phyloP scores from a whole-genome alignment of 2,329 filamentous ascomycete genomes.

The Neophaeococcomyces aloes region DNA sequence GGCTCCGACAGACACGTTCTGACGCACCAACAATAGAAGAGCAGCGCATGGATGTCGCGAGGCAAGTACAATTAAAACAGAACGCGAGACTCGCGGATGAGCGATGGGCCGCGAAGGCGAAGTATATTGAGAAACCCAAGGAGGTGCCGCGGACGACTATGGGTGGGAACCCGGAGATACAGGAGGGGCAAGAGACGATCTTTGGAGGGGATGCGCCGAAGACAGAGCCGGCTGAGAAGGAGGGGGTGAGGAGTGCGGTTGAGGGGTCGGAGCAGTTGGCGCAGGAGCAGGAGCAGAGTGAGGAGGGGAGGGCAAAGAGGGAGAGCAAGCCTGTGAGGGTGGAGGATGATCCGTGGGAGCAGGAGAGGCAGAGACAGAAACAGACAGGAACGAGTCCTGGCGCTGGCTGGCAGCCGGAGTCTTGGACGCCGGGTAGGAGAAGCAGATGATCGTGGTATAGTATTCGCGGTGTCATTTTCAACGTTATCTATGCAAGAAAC shows the following conservation, averaged over 20 bases:
- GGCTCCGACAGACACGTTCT: constrained; percentile 52
- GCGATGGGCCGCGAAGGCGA: constrained; percentile 50
- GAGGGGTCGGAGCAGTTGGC: background rate
- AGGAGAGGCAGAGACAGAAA: constrained; percentile 7
- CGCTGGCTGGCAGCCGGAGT: constrained; percentile 1
- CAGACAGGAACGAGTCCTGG: constrained; percentile 1
- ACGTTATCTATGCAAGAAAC: too few species aligned
- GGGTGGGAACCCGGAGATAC: background rate
- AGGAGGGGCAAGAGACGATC: background rate
- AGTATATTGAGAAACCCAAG: constrained; percentile 47
- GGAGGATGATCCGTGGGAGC: constrained; percentile 4
- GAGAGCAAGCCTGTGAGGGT: background rate
- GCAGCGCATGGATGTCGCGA: constrained; percentile 46
- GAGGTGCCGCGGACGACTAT: constrained; percentile 20
- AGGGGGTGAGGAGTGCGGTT: background rate
- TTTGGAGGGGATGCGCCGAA: background rate
- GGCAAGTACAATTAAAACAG: constrained; percentile 49
- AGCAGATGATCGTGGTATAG: constrained; percentile 1
- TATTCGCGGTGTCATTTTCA: too few species aligned
- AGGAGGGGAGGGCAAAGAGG: background rate
- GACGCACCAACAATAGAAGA: constrained; percentile 48
- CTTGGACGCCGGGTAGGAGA: background rate
- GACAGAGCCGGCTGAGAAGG: background rate
- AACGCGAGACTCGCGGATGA: constrained; percentile 51
- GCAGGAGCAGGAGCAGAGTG: background rate